Evolutionary conservation across 2,329 filamentous ascomycete species (phyloP).

Genomic region (Dichotomopilus funicola): DNA sequence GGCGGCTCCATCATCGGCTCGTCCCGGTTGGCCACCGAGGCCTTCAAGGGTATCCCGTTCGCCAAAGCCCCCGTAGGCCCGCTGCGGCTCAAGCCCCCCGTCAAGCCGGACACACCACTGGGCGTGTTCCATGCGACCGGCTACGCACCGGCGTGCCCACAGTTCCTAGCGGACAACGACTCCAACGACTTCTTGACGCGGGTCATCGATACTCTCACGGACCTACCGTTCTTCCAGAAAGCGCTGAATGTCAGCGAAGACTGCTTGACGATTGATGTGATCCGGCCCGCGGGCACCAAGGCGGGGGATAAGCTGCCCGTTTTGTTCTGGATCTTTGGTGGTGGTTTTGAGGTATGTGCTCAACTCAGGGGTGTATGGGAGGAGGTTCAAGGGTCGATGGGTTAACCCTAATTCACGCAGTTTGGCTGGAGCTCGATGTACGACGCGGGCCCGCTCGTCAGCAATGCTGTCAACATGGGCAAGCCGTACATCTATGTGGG

Average conservation of each 20-base stretch:
- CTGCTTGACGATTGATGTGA: conserved; percentile 56
- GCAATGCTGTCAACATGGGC: conserved; percentile 38
- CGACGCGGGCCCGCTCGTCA: conserved; percentile 43
- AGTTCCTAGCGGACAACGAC: conserved; percentile 56
- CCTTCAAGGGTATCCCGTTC: conserved; percentile 69
- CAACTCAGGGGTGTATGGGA: too few species aligned
- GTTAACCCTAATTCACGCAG: conserved; percentile 11
- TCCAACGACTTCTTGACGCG: conserved; percentile 34
- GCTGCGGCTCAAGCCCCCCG: conserved; percentile 63
- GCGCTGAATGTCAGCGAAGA: conserved; percentile 53
- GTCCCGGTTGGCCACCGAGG: conserved; percentile 48
- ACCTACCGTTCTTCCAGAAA: conserved; percentile 51
- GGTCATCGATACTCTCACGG: conserved; percentile 44
- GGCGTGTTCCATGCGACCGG: conserved; percentile 57
- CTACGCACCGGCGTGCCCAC: conserved; percentile 59
- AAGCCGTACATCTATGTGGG: conserved; percentile 69
- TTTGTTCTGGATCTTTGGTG: conserved; percentile 65
- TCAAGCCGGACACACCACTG: conserved; percentile 48
- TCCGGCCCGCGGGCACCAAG: conserved; percentile 51
- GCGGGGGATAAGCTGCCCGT: conserved; percentile 55
- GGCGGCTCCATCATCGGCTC: conserved; percentile 51
- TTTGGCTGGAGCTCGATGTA: conserved; percentile 47
- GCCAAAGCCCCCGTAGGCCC: conserved; percentile 61
- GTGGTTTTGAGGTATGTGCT: conserved; percentile 47
- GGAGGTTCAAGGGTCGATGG: too few species aligned